phyloP scores from a whole-genome alignment of 2,329 filamentous ascomycete species.

The Arthrobotrys pseudoclavata region DNA sequence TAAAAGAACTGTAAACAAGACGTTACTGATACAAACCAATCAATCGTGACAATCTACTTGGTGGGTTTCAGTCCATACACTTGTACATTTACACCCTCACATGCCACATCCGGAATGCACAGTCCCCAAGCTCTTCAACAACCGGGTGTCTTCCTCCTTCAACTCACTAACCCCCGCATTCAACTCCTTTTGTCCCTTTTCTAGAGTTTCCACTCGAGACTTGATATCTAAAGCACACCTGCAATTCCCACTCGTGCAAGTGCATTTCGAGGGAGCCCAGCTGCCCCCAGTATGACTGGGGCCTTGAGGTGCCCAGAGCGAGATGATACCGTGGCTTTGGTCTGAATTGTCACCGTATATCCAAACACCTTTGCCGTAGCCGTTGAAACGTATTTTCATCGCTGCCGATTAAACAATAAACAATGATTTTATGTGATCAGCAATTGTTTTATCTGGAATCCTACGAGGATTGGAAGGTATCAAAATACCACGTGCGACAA shows the following conservation, averaged over 20 bases:
- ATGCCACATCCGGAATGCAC: conserved; percentile 46
- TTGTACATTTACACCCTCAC: conserved; percentile 4
- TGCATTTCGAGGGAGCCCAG: conserved; percentile 44
- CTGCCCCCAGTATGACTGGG: conserved; percentile 38
- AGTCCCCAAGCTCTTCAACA: conserved; percentile 38
- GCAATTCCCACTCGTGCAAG: conserved; percentile 37
- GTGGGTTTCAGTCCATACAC: neutral
- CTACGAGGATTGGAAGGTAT: neutral
- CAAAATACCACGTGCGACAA: conserved; percentile 30
- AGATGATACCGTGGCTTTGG: conserved; percentile 50
- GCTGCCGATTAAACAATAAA: conserved; percentile 32
- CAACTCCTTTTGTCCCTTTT: conserved; percentile 19
- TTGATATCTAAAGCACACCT: conserved; percentile 36
- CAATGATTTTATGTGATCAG: conserved; percentile 4
- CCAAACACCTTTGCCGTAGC: conserved; percentile 54
- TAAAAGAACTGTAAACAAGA: neutral
- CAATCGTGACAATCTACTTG: neutral
- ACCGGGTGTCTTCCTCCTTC: neutral
- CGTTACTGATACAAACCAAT: neutral
- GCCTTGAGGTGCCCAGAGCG: conserved; percentile 48
- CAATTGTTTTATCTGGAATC: neutral
- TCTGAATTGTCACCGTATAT: conserved; percentile 57
- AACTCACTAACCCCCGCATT: conserved; percentile 12
- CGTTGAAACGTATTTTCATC: conserved; percentile 57
- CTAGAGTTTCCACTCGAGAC: conserved; percentile 26